Base-by-base conservation (phyloP, 345 rosid genomes). In the Cardamine resedifolia region DNA sequence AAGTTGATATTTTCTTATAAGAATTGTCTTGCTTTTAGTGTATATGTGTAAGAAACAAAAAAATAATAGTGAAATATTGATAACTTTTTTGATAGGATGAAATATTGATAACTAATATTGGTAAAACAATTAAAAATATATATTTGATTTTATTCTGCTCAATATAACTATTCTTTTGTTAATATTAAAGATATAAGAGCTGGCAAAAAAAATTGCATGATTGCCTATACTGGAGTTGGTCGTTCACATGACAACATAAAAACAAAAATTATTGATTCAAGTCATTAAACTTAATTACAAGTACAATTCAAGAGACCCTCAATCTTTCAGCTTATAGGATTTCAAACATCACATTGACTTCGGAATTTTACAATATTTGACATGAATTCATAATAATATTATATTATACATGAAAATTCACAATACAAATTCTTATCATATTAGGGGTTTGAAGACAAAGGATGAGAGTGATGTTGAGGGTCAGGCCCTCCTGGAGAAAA, bases 401-500 rank as follows among this genome's bases (percentile, higher is more conserved):
- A 34, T 60, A 19, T 43, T 18, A 16, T 39, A 75, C 68, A 68
- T 24, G 48, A n/a, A 70, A 47, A 16, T 28, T 38, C 62, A 50
- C 69, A 68, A 61, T 31, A 52, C 50, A 16, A 21, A 41, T 63
- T 67, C 14, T 60, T 10, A 33, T 49, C 53, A 68, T 43, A 69
- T 28, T 28, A 69, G 24, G 79, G 74, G 6, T 62, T 76, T 63
- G 70, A 55, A 34, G 66, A 62, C 36, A 69, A 63, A 47, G 55
- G 75, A 70, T 63, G 27, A 48, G 71, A 70, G 71, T 76, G 79
- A 76, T 76, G 79, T 30, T 76, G 79, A 76, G 79, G 76, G 47
- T 76, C 79, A 47, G 79, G 79, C 5, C 79, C 79, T 56, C 79
- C 79, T 38, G 79, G 79, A 48, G 79, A 76, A 64, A 76, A 70